Conservation (phyloP, 768 basidiomycete genomes). For the Asterophora lycoperdoides region DNA sequence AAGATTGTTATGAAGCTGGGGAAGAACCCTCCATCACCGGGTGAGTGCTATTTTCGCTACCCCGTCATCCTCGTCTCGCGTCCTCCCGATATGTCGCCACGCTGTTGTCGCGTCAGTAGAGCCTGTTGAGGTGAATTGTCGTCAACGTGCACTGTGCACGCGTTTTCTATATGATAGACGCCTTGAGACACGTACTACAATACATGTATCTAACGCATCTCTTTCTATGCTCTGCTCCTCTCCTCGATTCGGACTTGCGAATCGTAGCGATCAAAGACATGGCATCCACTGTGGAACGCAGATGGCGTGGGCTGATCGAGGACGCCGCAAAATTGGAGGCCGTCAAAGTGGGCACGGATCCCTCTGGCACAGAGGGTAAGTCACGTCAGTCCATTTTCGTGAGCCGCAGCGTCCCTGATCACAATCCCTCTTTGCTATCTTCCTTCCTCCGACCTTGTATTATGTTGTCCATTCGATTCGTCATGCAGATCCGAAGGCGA, state of each 20-base stretch:
- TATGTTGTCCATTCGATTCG: background rate
- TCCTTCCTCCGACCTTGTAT: background rate
- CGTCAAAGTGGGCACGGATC: conserved; percentile 37
- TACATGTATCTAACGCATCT: conserved; percentile 66
- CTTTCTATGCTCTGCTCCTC: conserved; percentile 33
- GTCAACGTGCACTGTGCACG: background rate
- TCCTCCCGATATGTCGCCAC: conserved; percentile 1
- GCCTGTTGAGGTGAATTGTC: conserved; percentile 16
- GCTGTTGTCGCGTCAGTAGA: conserved; percentile 17
- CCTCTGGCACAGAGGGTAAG: conserved; percentile 63
- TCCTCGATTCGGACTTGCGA: conserved; percentile 12
- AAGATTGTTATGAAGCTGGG: conserved; percentile 74
- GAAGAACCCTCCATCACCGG: conserved; percentile 71
- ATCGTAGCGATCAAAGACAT: conserved; percentile 87
- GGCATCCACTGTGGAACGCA: conserved; percentile 82
- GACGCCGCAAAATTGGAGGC: conserved; percentile 31
- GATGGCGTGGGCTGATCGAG: conserved; percentile 66
- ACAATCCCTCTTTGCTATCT: background rate
- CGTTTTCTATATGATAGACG: conserved; percentile 24
- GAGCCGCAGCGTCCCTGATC: conserved; percentile 21
- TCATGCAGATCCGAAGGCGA: conserved; percentile 49
- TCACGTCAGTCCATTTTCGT: conserved; percentile 47
- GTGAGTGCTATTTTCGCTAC: conserved; percentile 51
- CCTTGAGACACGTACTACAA: conserved; percentile 37
- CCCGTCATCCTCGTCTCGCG: conserved; percentile 10